These are phyloP conservation scores for Talaromyces stipitatus DNA, from an alignment of 495 filamentous ascomycete species.

Conservation along the genomic window DNA sequence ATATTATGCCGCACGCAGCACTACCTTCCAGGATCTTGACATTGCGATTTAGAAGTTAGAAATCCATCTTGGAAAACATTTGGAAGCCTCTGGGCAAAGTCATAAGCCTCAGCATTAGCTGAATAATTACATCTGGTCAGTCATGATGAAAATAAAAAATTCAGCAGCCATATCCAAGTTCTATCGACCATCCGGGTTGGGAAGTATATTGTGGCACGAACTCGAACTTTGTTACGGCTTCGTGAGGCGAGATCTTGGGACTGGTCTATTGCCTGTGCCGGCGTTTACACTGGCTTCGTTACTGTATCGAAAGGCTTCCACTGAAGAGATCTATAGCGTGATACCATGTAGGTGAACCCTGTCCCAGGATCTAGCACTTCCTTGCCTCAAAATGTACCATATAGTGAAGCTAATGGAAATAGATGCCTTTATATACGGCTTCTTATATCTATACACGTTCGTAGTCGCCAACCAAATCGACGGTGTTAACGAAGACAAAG, in stretches of 20 bases:
- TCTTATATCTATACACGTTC: background rate
- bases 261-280: background rate
- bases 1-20: background rate
- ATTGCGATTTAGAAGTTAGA: no score
- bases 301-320: background rate
- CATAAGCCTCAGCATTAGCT: background rate
- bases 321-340: background rate
- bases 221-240: background rate
- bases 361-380: background rate
- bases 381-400: background rate
- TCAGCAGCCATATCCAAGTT: background rate
- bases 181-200: background rate
- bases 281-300: background rate
- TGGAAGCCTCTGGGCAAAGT: no score
- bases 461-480: slow-evolving; percentile 6
- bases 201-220: background rate
- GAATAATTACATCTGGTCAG: background rate
- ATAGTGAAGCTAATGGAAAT: background rate
- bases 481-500: slow-evolving; percentile 1
- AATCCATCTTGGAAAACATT: no score
- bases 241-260: background rate
- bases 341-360: background rate
- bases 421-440: background rate
- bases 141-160: background rate
- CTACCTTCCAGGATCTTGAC: no score